Conservation (phyloP, 805 yeast species). For the Ogataea haglerorum region DNA sequence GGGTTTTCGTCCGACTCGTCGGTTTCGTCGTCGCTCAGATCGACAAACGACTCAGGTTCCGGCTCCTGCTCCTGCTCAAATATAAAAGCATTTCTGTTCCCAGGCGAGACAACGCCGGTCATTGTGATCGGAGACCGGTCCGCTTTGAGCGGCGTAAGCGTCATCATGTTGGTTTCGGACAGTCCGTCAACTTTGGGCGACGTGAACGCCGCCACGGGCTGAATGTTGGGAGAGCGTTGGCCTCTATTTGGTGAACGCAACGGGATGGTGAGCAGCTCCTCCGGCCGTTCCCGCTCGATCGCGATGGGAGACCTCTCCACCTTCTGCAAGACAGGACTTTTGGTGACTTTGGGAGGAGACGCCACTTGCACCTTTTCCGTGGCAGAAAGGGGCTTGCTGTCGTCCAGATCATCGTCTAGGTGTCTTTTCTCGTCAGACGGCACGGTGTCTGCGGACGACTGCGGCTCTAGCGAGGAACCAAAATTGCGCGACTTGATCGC, state of each 20-base stretch:
- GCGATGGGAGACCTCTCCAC: slow-evolving; percentile 1
- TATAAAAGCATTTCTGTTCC: slow-evolving; percentile 23
- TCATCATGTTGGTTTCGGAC: neutral
- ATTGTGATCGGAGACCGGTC: slow-evolving; percentile 11
- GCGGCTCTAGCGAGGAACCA: neutral
- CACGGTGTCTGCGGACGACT: slow-evolving; percentile 3
- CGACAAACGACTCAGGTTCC: slow-evolving; percentile 21
- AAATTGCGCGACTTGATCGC: slow-evolving; percentile 30
- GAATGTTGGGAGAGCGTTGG: slow-evolving; percentile 5
- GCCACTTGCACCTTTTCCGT: slow-evolving; percentile 14
- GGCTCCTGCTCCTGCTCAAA: slow-evolving; percentile 22
- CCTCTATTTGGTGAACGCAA: slow-evolving; percentile 31
- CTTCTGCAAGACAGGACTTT: slow-evolving; percentile 13
- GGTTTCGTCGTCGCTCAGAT: slow-evolving; percentile 17
- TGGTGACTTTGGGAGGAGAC: slow-evolving; percentile 15
- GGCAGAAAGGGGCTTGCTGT: slow-evolving; percentile 7
- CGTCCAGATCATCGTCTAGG: slow-evolving; percentile 6
- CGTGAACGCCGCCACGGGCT: slow-evolving; percentile 12
- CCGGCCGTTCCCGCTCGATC: slow-evolving; percentile 6
- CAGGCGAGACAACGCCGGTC: slow-evolving; percentile 16
- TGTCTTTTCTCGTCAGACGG: slow-evolving; percentile 12
- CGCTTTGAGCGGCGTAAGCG: slow-evolving; percentile 10
- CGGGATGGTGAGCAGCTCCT: slow-evolving; percentile 28
- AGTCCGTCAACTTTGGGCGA: slow-evolving; percentile 9
- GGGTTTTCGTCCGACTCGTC: neutral